Evolutionary conservation across 208 protist genomes (phyloP).

Genomic region (Wallacemonas sp.): DNA sequence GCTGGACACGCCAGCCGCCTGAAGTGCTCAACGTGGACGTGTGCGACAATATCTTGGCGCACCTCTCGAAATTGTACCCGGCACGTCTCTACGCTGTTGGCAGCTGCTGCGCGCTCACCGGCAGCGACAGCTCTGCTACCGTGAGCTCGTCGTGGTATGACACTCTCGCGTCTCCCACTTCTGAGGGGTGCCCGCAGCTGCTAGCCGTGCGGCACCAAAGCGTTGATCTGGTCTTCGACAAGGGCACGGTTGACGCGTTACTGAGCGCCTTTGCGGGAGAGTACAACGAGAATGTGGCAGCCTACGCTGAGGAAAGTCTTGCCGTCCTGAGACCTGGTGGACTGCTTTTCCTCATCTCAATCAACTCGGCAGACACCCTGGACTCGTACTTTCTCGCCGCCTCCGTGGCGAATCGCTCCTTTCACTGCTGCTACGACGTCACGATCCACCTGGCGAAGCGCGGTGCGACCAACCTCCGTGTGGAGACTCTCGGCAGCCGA

Average conservation of each 20-base stretch:
- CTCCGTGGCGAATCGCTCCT: slow-evolving; percentile 20
- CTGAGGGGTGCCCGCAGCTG: slow-evolving; percentile 7
- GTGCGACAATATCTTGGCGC: slow-evolving; percentile 42
- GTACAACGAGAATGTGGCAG: slow-evolving; percentile 56
- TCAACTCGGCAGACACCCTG: slow-evolving; percentile 56
- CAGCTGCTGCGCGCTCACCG: slow-evolving; percentile 50
- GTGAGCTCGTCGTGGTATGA: neutral
- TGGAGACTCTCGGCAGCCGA: slow-evolving; percentile 58
- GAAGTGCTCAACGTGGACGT: slow-evolving; percentile 67
- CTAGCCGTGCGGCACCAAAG: slow-evolving; percentile 8
- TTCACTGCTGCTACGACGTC: slow-evolving; percentile 23
- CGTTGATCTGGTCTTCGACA: slow-evolving; percentile 63
- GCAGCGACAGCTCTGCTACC: neutral
- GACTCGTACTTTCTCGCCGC: slow-evolving; percentile 46
- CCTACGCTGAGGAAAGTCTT: slow-evolving; percentile 41
- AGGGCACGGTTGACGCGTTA: slow-evolving; percentile 63
- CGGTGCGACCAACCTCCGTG: slow-evolving; percentile 27
- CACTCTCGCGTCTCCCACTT: neutral
- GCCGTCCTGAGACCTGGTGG: slow-evolving; percentile 39
- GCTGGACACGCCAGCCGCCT: neutral
- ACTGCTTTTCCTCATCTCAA: slow-evolving; percentile 56
- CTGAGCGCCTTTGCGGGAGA: slow-evolving; percentile 61
- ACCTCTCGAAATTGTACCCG: slow-evolving; percentile 31
- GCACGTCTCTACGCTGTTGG: slow-evolving; percentile 40
- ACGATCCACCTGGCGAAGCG: slow-evolving; percentile 31